A percentile compares a stretch with the other conserved stretches of the same genome.
Conservation (phyloP, 1,284 basidiomycete species). For the Laetiporus sulphureus region DNA sequence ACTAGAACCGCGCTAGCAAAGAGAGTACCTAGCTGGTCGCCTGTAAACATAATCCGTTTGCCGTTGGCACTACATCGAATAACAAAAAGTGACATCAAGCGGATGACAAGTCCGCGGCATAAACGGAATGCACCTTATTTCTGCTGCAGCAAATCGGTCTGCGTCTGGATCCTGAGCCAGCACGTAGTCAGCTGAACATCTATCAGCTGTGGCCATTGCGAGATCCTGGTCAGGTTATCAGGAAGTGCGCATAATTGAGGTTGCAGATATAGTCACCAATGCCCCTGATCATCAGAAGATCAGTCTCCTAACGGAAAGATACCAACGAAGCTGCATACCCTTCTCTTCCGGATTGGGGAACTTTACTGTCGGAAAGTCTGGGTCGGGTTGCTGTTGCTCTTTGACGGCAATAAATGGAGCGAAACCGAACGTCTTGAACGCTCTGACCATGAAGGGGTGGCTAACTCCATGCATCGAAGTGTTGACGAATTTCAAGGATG, state of each 20-base stretch:
- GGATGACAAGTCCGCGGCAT: too few relatives aligned
- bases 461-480: conserved; percentile 88
- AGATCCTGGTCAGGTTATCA: conserved; percentile 48
- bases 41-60: conserved; percentile 70
- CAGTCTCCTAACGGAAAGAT: background rate
- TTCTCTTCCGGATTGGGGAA: conserved; percentile 89
- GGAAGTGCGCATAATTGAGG: background rate
- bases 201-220: conserved; percentile 55
- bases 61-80: conserved; percentile 36
- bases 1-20: conserved; percentile 62
- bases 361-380: conserved; percentile 75
- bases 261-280: conserved; percentile 8
- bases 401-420: conserved; percentile 50
- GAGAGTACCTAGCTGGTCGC: conserved; percentile 76
- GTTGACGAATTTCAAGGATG: conserved; percentile 50
- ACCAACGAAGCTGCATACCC: conserved; percentile 33
- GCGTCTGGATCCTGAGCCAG: conserved; percentile 85
- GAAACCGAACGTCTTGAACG: conserved; percentile 56
- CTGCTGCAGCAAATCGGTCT: conserved; percentile 79
- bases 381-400: conserved; percentile 66
- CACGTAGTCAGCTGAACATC: conserved; percentile 49
- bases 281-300: conserved; percentile 14
- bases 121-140: too few relatives aligned
- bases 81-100: too few relatives aligned
- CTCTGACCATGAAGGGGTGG: conserved; percentile 50